Base-by-base conservation (phyloP, 441 rosid species). In the Jatropha multifida region DNA sequence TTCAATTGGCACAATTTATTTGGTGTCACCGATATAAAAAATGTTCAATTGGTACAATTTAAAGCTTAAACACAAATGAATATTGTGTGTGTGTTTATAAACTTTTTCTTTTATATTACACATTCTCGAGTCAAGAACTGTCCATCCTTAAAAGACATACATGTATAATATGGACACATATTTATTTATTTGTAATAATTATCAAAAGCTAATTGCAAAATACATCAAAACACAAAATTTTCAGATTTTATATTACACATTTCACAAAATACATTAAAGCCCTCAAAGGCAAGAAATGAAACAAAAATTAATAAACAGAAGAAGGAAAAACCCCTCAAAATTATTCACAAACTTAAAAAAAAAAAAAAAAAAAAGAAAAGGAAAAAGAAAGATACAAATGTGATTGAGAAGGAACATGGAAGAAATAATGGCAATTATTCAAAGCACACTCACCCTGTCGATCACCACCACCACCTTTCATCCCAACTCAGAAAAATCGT, bases 401-500 rank as follows among this genome's bases (percentile, higher is more conserved):
- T 9, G 69, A 65, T 26, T n/a, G 32, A 65, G 69, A 65, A 12
- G 51, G 54, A 44, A 42, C n/a, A 54, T 5, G 6, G 4, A 42
- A 20, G 32, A 42, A 42, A 65, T 65, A 18, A 54, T 54, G 69
- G 37, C 52, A 65, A 65, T 65, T 41, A 65, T 68, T 26, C 71
- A 68, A 68, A 68, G 52, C 69, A 68, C 41, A 48, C 40, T 26
- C 11, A 49, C 59, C 58, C 42, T 23, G n/a, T 49, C 46, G 38
- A 68, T 49, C 56, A 68, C 56, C 71, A 68, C 71, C 71, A 68
- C 38, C 56, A 9, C 58, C n/a, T 6, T 68, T 18, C 71, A 23
- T 23, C 58, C 56, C 38, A 68, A 23, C 71, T 38, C 71, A 49
- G 14, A 51, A 66, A 66, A 66, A 66, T 66, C 69, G 18, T 42